phyloP scores from a whole-genome alignment of 768 basidiomycete species.

The Mrakia frigida region DNA sequence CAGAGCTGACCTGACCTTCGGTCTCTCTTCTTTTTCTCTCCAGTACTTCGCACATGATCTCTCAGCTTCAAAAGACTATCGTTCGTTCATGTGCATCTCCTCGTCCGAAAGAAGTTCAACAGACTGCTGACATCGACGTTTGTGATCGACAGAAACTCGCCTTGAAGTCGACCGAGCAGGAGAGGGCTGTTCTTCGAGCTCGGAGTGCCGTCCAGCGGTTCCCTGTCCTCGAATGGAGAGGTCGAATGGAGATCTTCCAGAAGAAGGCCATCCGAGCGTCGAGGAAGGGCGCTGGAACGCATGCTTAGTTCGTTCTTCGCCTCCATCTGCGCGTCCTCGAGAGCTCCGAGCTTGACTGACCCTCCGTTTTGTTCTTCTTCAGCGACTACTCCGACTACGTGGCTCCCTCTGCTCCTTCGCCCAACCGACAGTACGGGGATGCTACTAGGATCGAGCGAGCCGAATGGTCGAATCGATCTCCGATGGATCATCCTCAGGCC shows the following conservation, averaged over 20 bases:
- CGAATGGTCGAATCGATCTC: constrained; percentile 23
- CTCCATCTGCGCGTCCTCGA: too few species aligned
- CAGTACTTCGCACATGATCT: constrained; percentile 75
- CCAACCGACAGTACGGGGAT: constrained; percentile 22
- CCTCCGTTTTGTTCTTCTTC: neutral
- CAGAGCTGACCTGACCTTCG: neutral
- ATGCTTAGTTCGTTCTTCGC: constrained; percentile 11
- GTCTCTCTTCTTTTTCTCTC: constrained; percentile 38
- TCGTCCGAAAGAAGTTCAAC: too few species aligned
- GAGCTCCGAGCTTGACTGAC: neutral
- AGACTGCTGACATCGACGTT: neutral
- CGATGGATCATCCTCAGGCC: constrained; percentile 26
- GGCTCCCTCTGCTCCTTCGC: constrained; percentile 2
- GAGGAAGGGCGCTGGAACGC: constrained; percentile 30
- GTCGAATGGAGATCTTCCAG: constrained; percentile 86
- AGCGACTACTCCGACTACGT: constrained; percentile 32
- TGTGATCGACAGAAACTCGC: constrained; percentile 60
- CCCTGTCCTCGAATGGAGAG: constrained; percentile 96
- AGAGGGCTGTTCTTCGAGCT: constrained; percentile 85
- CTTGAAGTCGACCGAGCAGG: constrained; percentile 80
- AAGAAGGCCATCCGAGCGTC: constrained; percentile 61
- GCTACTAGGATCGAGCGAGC: constrained; percentile 28
- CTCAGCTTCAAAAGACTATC: constrained; percentile 88
- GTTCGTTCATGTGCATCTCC: neutral
- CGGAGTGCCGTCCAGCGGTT: constrained; percentile 94